Evolutionary conservation across 139 green algal genomes (phyloP).

Genomic region (Tetradesmus obliquus): DNA sequence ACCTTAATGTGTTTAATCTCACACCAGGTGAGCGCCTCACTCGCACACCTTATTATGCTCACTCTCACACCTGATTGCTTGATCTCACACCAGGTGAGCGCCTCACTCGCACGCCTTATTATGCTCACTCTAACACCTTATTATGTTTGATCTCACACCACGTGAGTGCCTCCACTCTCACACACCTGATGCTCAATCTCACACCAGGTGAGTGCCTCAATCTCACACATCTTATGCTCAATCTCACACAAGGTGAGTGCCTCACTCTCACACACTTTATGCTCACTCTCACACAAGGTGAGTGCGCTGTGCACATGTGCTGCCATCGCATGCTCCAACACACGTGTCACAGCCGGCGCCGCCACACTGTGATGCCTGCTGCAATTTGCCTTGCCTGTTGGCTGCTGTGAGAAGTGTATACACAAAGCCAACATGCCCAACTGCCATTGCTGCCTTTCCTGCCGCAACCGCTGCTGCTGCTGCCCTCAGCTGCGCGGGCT

Average conservation of each 20-base stretch:
- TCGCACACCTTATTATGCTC: background rate
- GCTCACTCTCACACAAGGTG: too few species aligned
- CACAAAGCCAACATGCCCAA: too few species aligned
- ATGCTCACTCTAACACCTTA: background rate
- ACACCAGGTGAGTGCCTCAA: too few species aligned
- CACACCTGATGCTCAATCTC: background rate
- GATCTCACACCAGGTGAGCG: background rate
- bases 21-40: background rate
- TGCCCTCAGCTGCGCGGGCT: background rate
- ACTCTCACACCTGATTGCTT: background rate
- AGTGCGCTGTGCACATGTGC: too few species aligned
- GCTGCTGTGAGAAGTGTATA: too few species aligned
- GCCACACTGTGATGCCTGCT: too few species aligned
- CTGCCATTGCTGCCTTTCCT: too few species aligned
- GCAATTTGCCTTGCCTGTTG: too few species aligned
- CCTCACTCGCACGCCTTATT: background rate
- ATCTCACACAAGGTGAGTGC: background rate
- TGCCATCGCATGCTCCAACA: too few species aligned
- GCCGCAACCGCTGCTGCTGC: background rate
- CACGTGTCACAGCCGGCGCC: too few species aligned
- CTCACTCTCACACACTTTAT: too few species aligned
- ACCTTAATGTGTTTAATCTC: background rate
- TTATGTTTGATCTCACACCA: background rate
- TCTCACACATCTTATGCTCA: background rate
- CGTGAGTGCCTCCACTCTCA: background rate